Evolutionary conservation across 306 rosid species (phyloP), one percentile per base, ranked within the genome.

Genomic region (Cucurbita argyrosperma): DNA sequence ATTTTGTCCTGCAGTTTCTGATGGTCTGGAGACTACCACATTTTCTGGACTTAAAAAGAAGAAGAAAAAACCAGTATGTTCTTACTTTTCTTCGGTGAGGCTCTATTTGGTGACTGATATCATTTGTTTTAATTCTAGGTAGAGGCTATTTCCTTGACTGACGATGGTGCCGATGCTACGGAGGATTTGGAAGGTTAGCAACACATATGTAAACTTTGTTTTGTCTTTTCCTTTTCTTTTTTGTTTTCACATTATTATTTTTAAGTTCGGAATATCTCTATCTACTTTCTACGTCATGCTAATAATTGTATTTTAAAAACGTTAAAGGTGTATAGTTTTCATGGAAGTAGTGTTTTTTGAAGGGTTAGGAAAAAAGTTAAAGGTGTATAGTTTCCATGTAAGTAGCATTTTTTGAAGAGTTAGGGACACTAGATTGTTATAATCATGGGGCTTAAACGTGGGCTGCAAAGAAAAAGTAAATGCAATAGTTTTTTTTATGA

Each of bases 41-140:
- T 94, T 94, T 83, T 21, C 95, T 82, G 98, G 98, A 60, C 76
- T 89, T 82, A 94, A 92, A 76, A 92, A 94, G 88, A 94, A 94
- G 86, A 91, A 92, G 89, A 92, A 90, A 86, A 94, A 90, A 86
- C 90, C 80, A 15, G 98, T 94, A 79, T 75, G 96, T 80, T 50
- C 14, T 58, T 53, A 8, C 69, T 39, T 65, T 57, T 15, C 43
- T 55, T 10, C 6, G 1, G 39, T 72, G 6, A 12, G 18, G 12
- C 5, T 12, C 23, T 26, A 11, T 42, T 4, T 21, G 15, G 21
- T n/a, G 15, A 37, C 13, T 38, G 69, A 43, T 64, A 43, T 49
- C 49, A 13, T 18, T 71, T 75, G 65, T 37, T 77, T 49, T 74
- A 73, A 55, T 83, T 84, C 8, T 78, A 95, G 99, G 90, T 88